These are phyloP conservation scores for Talaromyces stipitatus DNA, from an alignment of 495 filamentous ascomycete genomes.

Conservation along the genomic window DNA sequence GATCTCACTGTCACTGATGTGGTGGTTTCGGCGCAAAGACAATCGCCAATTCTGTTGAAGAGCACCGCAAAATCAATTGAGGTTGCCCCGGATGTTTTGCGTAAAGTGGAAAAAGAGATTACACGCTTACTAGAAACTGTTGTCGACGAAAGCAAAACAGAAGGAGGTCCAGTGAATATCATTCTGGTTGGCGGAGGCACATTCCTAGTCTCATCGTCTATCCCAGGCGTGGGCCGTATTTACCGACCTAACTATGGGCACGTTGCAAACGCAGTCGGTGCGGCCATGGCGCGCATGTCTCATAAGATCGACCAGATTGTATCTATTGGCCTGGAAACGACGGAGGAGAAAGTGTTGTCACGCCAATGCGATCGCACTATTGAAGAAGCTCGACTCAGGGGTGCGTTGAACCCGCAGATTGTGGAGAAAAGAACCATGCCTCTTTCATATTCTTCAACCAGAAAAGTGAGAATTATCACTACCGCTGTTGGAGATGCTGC, in stretches of 20 bases:
- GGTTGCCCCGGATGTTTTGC: neutral
- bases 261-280: slow-evolving; percentile 52
- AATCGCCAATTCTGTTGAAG: too few species aligned
- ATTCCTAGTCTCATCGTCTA: slow-evolving; percentile 11
- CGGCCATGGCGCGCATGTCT: slow-evolving; percentile 35
- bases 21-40: slow-evolving; percentile 17
- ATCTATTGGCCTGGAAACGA: neutral
- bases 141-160: slow-evolving; percentile 18
- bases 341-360: neutral
- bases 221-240: slow-evolving; percentile 10
- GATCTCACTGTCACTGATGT: neutral
- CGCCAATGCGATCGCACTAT: neutral
- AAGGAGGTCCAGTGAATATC: slow-evolving; percentile 24
- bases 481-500: neutral
- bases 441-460: neutral
- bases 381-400: neutral
- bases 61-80: neutral
- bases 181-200: slow-evolving; percentile 21
- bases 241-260: slow-evolving; percentile 16
- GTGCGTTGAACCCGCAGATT: neutral
- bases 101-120: neutral
- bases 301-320: slow-evolving; percentile 20
- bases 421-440: neutral
- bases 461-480: neutral
- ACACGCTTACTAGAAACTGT: slow-evolving; percentile 10